phyloP scores from a whole-genome alignment of 805 yeast genomes.

The Debaryomyces hansenii region DNA sequence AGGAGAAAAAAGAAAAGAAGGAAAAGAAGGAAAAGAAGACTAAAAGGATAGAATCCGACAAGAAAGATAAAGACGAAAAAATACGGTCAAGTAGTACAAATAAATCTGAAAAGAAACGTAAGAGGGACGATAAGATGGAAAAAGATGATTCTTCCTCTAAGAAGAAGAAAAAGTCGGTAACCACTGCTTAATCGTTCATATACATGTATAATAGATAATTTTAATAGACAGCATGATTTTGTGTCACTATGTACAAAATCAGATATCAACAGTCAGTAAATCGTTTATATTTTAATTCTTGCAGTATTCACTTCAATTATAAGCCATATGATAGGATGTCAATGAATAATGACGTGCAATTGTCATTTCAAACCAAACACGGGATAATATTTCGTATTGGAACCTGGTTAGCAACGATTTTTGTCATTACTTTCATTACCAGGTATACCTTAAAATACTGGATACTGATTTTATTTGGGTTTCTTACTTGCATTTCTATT shows the following conservation, averaged over 20 bases:
- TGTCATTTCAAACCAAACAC: not conserved
- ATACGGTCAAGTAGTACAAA: not conserved
- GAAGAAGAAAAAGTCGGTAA: not conserved
- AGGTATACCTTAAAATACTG: no score
- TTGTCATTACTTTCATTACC: no score
- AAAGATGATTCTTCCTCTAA: not conserved
- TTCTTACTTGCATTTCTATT: no score
- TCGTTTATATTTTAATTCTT: not conserved
- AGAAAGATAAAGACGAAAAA: slow-evolving; percentile 6
- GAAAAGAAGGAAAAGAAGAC: slow-evolving; percentile 13
- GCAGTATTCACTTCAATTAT: not conserved
- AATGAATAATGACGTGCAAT: not conserved
- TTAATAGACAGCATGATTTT: no score
- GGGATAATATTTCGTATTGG: no score
- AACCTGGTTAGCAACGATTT: no score
- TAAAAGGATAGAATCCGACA: slow-evolving; percentile 12
- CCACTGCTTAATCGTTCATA: no score
- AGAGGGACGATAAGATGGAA: not conserved
- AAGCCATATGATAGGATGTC: not conserved
- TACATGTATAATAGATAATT: no score
- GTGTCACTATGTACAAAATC: no score
- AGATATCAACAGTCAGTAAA: no score
- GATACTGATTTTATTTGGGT: no score
- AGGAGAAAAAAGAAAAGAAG: slow-evolving; percentile 13
- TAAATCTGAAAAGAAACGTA: not conserved